Percentiles rank a stretch among this genome's conserved stretches.
Evolutionary conservation across 2,329 filamentous ascomycete species (phyloP).

Genomic region (Tolypocladium capitatum): DNA sequence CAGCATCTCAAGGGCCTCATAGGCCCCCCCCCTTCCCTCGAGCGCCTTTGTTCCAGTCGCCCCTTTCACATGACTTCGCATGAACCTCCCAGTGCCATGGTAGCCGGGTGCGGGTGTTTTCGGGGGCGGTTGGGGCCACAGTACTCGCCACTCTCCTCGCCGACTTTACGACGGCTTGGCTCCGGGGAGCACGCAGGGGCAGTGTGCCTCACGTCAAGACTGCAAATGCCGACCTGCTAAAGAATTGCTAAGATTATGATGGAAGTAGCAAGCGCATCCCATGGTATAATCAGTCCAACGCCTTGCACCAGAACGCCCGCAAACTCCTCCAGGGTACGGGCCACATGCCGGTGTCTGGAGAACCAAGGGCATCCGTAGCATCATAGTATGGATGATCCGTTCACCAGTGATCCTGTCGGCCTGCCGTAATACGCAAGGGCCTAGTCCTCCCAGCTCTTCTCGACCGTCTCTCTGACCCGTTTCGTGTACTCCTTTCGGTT

Average conservation of each 20-base stretch:
- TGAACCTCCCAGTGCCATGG: too few relatives aligned
- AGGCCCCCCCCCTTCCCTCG: not conserved
- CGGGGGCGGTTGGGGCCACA: too few relatives aligned
- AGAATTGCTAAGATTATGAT: not conserved
- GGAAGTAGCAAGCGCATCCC: slow-evolving; percentile 4
- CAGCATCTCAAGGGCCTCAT: not conserved
- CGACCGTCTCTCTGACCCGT: slow-evolving; percentile 86
- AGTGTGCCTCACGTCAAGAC: not conserved
- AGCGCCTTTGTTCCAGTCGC: not conserved
- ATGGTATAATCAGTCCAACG: slow-evolving; percentile 20
- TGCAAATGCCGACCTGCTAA: not conserved
- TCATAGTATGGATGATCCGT: not conserved
- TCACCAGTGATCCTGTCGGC: not conserved
- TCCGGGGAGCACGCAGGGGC: not conserved
- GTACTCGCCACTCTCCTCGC: not conserved
- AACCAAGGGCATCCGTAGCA: not conserved
- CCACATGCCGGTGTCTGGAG: not conserved
- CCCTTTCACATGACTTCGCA: not conserved
- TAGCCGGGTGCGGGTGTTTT: too few relatives aligned
- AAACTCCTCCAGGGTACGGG: slow-evolving; percentile 1
- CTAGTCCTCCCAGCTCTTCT: slow-evolving; percentile 98
- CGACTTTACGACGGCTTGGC: not conserved
- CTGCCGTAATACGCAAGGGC: not conserved
- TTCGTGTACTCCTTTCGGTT: slow-evolving; percentile 95
- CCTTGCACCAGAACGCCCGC: slow-evolving; percentile 19